Conservation (phyloP, 2,329 filamentous ascomycete genomes). For the Zasmidium citrigriseum region DNA sequence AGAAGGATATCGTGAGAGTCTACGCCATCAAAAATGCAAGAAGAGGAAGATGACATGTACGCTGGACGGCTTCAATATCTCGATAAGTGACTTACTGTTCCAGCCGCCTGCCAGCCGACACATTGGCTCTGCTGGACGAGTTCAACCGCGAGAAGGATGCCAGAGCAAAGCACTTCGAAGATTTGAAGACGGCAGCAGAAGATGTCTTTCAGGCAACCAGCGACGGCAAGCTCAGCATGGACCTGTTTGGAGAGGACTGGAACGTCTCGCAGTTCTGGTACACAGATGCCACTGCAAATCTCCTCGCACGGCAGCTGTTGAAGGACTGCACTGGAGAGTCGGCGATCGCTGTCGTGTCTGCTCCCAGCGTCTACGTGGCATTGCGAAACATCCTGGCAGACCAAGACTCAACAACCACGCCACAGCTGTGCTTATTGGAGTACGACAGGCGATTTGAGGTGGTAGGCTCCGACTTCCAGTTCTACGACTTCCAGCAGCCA, state of each 20-base stretch:
- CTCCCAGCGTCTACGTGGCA: slow-evolving; percentile 76
- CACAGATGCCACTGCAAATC: slow-evolving; percentile 67
- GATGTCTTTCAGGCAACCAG: slow-evolving; percentile 46
- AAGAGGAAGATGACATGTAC: slow-evolving; percentile 27
- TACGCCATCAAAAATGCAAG: slow-evolving; percentile 17
- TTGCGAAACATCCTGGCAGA: slow-evolving; percentile 62
- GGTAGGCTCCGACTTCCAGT: slow-evolving; percentile 73
- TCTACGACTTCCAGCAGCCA: slow-evolving; percentile 73
- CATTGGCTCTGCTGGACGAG: slow-evolving; percentile 68
- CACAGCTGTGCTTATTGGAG: slow-evolving; percentile 68
- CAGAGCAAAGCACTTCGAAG: slow-evolving; percentile 66
- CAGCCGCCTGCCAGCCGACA: slow-evolving; percentile 65
- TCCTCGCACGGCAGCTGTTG: slow-evolving; percentile 66
- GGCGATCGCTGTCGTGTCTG: slow-evolving; percentile 68
- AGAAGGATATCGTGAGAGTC: slow-evolving; percentile 9
- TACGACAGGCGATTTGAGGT: slow-evolving; percentile 73
- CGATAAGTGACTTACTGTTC: slow-evolving; percentile 21
- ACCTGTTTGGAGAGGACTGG: slow-evolving; percentile 77
- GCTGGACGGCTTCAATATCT: slow-evolving; percentile 5
- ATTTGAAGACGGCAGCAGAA: slow-evolving; percentile 64
- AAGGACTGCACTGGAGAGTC: slow-evolving; percentile 56
- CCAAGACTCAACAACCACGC: slow-evolving; percentile 41
- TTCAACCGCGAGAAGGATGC: slow-evolving; percentile 75
- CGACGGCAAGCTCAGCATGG: slow-evolving; percentile 57
- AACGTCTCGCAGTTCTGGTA: slow-evolving; percentile 76